Evolutionary conservation across 352 stramenopile genomes (phyloP).

Genomic region (Globisporangium abappressorium): DNA sequence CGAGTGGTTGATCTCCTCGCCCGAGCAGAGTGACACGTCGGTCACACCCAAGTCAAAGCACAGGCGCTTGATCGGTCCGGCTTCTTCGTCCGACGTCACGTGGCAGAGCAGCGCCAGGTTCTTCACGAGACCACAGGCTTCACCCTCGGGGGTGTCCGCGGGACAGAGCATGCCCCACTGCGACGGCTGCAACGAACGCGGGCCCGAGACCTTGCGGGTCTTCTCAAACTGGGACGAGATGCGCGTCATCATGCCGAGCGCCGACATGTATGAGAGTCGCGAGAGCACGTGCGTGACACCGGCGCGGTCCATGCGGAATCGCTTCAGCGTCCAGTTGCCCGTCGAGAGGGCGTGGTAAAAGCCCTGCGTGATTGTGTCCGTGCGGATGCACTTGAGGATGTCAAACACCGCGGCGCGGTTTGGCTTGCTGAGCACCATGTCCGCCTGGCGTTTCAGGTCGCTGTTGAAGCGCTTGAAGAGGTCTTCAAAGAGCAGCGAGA

Average conservation of each 20-base stretch:
- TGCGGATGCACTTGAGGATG: conserved; percentile 96
- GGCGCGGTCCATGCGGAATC: conserved; percentile 99
- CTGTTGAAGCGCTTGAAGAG: conserved; percentile 98
- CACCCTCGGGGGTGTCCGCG: conserved; percentile 98
- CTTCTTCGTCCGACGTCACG: conserved; percentile 92
- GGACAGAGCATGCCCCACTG: conserved; percentile 99
- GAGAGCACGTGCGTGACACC: conserved; percentile 97
- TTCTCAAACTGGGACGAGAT: conserved; percentile 99
- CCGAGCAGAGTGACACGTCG: conserved; percentile 93
- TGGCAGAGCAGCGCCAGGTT: conserved; percentile 98
- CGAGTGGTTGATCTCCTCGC: conserved; percentile 96
- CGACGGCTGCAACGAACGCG: conserved; percentile 96
- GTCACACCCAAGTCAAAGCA: conserved; percentile 97
- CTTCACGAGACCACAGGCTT: conserved; percentile 99
- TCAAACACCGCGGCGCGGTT: conserved; percentile 98
- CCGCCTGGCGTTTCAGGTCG: conserved; percentile 96
- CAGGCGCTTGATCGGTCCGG: conserved; percentile 91
- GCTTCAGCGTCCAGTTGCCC: conserved; percentile 99
- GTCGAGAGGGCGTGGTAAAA: conserved; percentile 85
- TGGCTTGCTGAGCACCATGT: conserved; percentile 97
- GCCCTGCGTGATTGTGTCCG: conserved; percentile 97
- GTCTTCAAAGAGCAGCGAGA: conserved; percentile 99
- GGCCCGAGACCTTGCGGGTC: conserved; percentile 97
- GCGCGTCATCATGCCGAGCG: conserved; percentile 99
- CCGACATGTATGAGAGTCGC: conserved; percentile 98